phyloP scores from a whole-genome alignment of 2,329 filamentous ascomycete genomes.

The Curvularia hawaiiensis region DNA sequence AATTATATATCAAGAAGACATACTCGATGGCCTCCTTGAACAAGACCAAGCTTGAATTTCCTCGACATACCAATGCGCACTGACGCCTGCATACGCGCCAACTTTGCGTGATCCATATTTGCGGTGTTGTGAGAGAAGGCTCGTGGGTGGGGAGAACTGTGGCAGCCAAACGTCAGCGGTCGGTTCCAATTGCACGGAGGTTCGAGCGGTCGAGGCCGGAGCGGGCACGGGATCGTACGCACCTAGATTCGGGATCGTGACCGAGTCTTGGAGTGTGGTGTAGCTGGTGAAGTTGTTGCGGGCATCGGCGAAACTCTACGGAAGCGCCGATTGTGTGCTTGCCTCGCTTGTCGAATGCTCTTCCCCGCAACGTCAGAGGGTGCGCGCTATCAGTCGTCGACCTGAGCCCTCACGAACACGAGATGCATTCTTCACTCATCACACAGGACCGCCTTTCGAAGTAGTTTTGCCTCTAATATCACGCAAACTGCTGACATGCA shows the following conservation, averaged over 20 bases:
- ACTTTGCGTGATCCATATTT: constrained; percentile 54
- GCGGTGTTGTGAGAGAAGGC: constrained; percentile 37
- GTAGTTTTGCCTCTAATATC: background rate
- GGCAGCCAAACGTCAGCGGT: constrained; percentile 23
- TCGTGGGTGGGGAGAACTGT: constrained; percentile 29
- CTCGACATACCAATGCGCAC: constrained; percentile 51
- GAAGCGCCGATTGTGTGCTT: constrained; percentile 35
- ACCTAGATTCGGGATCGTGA: constrained; percentile 36
- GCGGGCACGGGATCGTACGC: constrained; percentile 22
- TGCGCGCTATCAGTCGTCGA: background rate
- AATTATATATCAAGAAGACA: constrained; percentile 20
- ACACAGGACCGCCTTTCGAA: background rate
- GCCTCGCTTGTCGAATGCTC: constrained; percentile 28
- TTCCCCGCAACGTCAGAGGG: constrained; percentile 22
- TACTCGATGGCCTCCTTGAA: constrained; percentile 2
- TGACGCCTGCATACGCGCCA: constrained; percentile 52
- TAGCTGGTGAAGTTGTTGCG: constrained; percentile 34
- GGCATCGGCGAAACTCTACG: constrained; percentile 29
- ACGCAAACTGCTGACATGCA: background rate
- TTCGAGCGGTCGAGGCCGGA: constrained; percentile 5
- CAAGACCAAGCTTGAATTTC: background rate
- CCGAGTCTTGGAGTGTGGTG: constrained; percentile 31
- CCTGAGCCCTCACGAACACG: background rate
- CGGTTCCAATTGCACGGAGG: constrained; percentile 5
- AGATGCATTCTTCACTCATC: background rate